Percentiles rank a stretch among this genome's conserved stretches.
These are phyloP conservation scores for Trichoderma asperellum DNA, from an alignment of 2,329 filamentous ascomycete genomes.

Conservation along the genomic window DNA sequence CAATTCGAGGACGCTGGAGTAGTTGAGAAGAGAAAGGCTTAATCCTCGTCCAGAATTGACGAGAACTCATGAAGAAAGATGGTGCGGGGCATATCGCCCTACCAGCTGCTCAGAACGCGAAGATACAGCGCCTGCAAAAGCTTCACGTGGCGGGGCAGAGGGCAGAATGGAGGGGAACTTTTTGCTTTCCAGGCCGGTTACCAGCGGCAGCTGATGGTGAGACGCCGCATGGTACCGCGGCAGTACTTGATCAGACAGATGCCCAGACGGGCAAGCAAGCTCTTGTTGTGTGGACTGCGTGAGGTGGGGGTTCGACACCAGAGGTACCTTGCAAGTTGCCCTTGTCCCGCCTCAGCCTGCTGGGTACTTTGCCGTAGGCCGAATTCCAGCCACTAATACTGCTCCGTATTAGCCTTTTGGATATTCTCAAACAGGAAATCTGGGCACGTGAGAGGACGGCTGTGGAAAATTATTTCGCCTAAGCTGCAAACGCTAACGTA, in stretches of 20 bases:
- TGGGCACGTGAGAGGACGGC: conserved; percentile 7
- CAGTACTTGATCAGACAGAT: neutral
- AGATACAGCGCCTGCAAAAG: conserved; percentile 25
- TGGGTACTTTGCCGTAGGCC: neutral
- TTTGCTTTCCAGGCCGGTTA: conserved; percentile 35
- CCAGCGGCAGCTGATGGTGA: conserved; percentile 35
- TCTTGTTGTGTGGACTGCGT: neutral
- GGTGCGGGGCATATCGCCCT: conserved; percentile 53
- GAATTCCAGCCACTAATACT: neutral
- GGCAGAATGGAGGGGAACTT: conserved; percentile 23
- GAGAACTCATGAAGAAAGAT: conserved; percentile 41
- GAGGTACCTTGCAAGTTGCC: conserved; percentile 7
- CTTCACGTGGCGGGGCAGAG: conserved; percentile 27
- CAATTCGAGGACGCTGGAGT: conserved; percentile 18
- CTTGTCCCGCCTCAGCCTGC: neutral
- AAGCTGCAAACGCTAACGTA: neutral
- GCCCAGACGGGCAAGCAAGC: too few species aligned
- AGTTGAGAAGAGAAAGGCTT: conserved; percentile 33
- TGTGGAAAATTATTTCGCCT: conserved; percentile 10
- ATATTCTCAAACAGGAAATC: neutral
- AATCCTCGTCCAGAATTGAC: conserved; percentile 30
- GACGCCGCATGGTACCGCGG: neutral
- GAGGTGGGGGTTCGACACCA: neutral
- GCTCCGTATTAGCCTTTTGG: neutral
- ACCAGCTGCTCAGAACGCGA: conserved; percentile 33